phyloP scores from a whole-genome alignment of 495 filamentous ascomycete species.

The Halenospora varia region DNA sequence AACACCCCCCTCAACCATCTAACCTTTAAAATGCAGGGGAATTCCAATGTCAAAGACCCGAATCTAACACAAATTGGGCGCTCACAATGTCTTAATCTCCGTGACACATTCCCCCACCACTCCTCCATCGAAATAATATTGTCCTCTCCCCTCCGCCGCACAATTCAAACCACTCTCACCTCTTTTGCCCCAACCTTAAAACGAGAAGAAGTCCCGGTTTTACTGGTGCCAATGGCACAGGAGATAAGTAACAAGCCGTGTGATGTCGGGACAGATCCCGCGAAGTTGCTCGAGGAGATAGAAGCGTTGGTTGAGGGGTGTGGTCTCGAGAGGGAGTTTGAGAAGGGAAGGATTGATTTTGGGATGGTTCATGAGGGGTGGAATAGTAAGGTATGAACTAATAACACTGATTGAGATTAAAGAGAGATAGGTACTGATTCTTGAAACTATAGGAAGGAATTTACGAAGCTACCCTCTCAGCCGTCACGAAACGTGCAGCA shows the following conservation, averaged over 20 bases:
- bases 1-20: background rate
- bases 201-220: background rate
- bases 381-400: slow-evolving; percentile 1
- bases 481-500: background rate
- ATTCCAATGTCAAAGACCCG: slow-evolving; percentile 1
- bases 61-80: background rate
- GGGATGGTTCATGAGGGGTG: background rate
- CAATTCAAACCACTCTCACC: background rate
- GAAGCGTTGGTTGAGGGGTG: background rate
- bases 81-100: background rate
- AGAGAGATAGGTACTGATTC: background rate
- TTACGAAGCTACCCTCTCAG: background rate
- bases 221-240: background rate
- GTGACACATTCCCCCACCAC: background rate
- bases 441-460: background rate
- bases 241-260: background rate
- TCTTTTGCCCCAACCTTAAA: background rate
- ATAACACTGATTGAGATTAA: background rate
- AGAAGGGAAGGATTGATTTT: background rate
- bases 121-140: background rate
- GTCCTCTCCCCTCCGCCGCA: background rate
- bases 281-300: background rate
- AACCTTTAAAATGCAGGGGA: background rate
- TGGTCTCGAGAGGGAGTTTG: background rate
- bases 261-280: background rate